phyloP scores from a whole-genome alignment of 148 eudicot species.

The Chenopodium album region DNA sequence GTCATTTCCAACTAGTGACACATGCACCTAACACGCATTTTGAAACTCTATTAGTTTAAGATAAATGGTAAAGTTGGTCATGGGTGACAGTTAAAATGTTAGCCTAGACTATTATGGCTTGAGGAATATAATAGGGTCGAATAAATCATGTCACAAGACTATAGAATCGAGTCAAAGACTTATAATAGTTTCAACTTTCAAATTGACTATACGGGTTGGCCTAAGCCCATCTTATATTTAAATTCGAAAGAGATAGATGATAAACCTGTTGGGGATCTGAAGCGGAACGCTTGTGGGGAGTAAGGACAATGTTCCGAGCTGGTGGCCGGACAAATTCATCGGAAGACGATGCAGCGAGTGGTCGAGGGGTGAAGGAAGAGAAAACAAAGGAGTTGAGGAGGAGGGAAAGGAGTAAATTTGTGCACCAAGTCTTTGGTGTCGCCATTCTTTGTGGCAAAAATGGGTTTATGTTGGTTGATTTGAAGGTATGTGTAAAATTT shows the following conservation, averaged over 20 bases:
- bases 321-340: conserved; percentile 42
- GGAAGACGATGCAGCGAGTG: conserved; percentile 21
- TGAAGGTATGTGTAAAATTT: background rate
- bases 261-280: conserved; percentile 58
- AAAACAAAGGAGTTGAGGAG: conserved; percentile 20
- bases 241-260: background rate
- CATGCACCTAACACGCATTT: conserved; percentile 48
- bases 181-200: too few relatives aligned
- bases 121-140: too few relatives aligned
- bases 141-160: too few relatives aligned
- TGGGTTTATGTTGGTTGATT: background rate
- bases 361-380: background rate
- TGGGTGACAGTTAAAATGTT: too few relatives aligned
- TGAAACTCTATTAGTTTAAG: background rate
- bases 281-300: conserved; percentile 37
- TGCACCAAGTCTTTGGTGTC: conserved; percentile 29
- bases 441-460: conserved; percentile 19
- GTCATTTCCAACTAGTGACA: conserved; percentile 64
- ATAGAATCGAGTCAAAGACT: too few relatives aligned
- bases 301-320: conserved; percentile 39
- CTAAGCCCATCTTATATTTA: background rate
- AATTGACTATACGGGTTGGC: too few relatives aligned
- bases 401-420: conserved; percentile 14
- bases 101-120: too few relatives aligned
- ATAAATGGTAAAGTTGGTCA: background rate